Conservation (phyloP, 2,329 filamentous ascomycete species). For the Colletotrichum lini region DNA sequence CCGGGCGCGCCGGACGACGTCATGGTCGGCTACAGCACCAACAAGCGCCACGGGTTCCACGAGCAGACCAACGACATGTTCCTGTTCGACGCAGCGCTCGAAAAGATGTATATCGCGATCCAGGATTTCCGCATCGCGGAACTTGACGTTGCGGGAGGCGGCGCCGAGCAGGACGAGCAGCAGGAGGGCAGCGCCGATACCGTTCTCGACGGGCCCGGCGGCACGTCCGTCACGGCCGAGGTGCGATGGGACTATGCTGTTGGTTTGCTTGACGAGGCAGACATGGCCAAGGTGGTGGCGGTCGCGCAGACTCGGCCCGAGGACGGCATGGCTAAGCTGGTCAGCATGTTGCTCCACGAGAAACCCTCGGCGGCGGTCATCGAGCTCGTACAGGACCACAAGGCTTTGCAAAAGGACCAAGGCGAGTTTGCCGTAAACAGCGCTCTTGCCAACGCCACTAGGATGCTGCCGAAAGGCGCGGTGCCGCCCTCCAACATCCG, state of each 20-base stretch:
- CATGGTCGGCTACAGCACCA: constrained; percentile 16
- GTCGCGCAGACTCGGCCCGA: background rate
- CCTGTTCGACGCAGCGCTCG: constrained; percentile 12
- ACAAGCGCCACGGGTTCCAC: constrained; percentile 13
- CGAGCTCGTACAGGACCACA: constrained; percentile 6
- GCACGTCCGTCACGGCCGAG: constrained; percentile 8
- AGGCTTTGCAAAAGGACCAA: background rate
- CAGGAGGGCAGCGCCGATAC: background rate
- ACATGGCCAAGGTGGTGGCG: background rate
- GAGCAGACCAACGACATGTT: constrained; percentile 26
- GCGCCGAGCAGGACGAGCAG: background rate
- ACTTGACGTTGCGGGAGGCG: background rate
- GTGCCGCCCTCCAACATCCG: constrained; percentile 15
- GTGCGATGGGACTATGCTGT: background rate
- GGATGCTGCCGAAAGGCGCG: constrained; percentile 10
- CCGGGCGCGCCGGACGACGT: background rate
- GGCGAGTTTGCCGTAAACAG: background rate
- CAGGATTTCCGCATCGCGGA: constrained; percentile 13
- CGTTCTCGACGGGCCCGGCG: constrained; percentile 13
- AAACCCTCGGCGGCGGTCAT: constrained; percentile 6
- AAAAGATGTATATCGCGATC: constrained; percentile 12
- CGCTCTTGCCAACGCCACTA: background rate
- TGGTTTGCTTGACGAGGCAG: background rate
- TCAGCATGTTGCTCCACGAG: constrained; percentile 18
- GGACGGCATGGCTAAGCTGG: constrained; percentile 7